Evolutionary conservation across 371 early-diverging fungal genomes (phyloP), one percentile per base, ranked within the genome.

Genomic region (Capniomyces stellatus): DNA sequence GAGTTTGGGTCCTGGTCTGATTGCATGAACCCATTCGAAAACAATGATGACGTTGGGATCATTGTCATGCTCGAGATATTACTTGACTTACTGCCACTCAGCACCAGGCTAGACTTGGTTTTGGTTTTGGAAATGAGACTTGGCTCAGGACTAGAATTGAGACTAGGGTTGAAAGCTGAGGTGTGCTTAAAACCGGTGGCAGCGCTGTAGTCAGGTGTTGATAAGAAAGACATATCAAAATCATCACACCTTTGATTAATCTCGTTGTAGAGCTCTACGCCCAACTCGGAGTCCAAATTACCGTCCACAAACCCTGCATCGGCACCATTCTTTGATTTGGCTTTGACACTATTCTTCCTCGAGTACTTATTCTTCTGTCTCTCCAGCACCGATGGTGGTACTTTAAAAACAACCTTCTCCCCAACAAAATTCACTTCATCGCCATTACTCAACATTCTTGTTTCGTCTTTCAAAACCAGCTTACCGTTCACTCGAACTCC

Each of bases 361-460:
- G n/a, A n/a, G n/a, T n/a, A n/a, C n/a, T n/a, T n/a, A n/a, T n/a
- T n/a, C n/a, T n/a, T n/a, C n/a, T n/a, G n/a, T n/a, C n/a, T n/a
- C n/a, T n/a, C n/a, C n/a, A n/a, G n/a, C n/a, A n/a, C n/a, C n/a
- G n/a, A n/a, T n/a, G 40, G 40, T 12, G 59, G 57, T n/a, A 29
- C 46, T 24, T 63, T 56, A 60, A 67, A 67, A 39, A 29, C 30
- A 58, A 54, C 61, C 43, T 49, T 53, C 50, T 59, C 51, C 18
- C 67, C 67, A 12, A 67, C 62, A 62, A 67, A 67, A 51, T 67
- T 62, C 29, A 67, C 40, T 43, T 61, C 59, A 42, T 67, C 67
- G 51, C 47, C 51, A 35, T 31, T 28, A 25, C 13, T 15, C 40
- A 67, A 55, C 13, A 23, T 50, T n/a, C 55, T 46, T 8, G 23